phyloP scores from a whole-genome alignment of 2,329 filamentous ascomycete genomes.

The Mariannaea sp. region DNA sequence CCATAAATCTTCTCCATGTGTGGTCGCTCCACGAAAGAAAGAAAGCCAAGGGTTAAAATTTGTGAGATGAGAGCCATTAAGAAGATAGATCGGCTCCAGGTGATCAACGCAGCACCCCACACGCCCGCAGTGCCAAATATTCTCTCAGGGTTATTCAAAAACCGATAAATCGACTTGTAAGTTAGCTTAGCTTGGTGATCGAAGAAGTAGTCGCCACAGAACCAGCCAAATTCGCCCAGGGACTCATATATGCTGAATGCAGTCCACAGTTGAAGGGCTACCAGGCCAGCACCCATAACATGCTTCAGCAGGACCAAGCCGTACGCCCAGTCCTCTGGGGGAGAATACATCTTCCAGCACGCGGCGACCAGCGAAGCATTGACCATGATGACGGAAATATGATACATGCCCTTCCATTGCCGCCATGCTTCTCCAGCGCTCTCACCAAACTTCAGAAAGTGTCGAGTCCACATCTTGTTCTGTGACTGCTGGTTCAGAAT shows the following conservation, averaged over 20 bases:
- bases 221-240: constrained; percentile 97
- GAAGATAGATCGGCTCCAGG: constrained; percentile 85
- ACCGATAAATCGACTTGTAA: constrained; percentile 97
- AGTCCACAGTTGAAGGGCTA: constrained; percentile 91
- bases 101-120: constrained; percentile 93
- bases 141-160: constrained; percentile 95
- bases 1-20: constrained; percentile 99
- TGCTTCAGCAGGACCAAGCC: constrained; percentile 87
- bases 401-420: constrained; percentile 96
- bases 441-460: constrained; percentile 97
- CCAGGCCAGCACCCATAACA: constrained; percentile 77
- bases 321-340: constrained; percentile 85
- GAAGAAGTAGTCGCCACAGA: constrained; percentile 98
- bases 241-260: constrained; percentile 92
- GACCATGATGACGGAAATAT: constrained; percentile 89
- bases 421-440: constrained; percentile 90
- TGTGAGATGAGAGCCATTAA: constrained; percentile 85
- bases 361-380: constrained; percentile 88
- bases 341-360: constrained; percentile 93
- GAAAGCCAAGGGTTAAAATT: constrained; percentile 81
- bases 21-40: constrained; percentile 91
- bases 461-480: constrained; percentile 92
- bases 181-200: constrained; percentile 86
- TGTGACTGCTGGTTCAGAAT: constrained; percentile 86
- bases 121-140: constrained; percentile 92